phyloP scores from a whole-genome alignment of 169 alveolate genomes.

The Perkinsus chesapeaki region DNA sequence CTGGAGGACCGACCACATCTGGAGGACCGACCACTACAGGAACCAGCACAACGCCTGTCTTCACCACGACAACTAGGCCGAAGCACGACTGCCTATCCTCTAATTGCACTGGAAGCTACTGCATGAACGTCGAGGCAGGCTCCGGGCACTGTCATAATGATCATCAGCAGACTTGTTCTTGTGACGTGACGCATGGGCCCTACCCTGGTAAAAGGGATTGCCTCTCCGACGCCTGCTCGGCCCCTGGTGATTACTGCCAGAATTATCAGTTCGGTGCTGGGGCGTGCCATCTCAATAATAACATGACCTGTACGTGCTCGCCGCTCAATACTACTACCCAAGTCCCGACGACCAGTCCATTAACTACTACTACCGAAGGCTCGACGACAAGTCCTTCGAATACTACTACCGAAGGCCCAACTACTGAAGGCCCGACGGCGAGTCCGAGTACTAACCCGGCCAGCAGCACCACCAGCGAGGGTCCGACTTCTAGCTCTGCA shows the following conservation, averaged over 20 bases:
- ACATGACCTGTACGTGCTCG: neutral
- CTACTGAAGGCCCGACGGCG: neutral
- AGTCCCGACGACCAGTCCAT: neutral
- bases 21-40: neutral
- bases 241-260: neutral
- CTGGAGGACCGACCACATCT: neutral
- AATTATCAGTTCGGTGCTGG: neutral
- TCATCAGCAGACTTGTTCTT: neutral
- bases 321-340: neutral
- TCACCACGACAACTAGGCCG: neutral
- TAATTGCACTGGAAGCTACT: neutral
- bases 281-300: neutral
- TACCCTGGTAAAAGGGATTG: neutral
- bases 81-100: neutral
- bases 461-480: neutral
- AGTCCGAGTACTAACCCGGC: neutral
- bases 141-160: neutral
- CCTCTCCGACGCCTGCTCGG: neutral
- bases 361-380: neutral
- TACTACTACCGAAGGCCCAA: neutral
- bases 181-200: neutral
- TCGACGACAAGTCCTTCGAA: neutral
- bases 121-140: neutral
- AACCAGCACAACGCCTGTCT: neutral
- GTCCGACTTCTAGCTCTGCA: neutral